phyloP scores from a whole-genome alignment of 441 rosid genomes.

The Pelargonium hybrid region DNA sequence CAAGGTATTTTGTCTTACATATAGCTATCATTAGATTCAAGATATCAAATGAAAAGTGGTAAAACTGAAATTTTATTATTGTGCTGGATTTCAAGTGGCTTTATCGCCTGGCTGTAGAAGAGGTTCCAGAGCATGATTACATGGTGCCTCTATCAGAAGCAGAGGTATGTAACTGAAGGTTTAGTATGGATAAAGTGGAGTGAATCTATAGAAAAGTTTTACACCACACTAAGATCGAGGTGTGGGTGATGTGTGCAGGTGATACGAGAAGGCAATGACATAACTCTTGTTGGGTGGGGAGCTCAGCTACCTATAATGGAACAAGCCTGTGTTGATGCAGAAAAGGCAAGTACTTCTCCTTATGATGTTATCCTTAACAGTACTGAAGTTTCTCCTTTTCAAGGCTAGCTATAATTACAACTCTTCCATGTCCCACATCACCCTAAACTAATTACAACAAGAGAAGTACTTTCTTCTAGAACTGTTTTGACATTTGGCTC shows the following conservation, averaged over 20 bases:
- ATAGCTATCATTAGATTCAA: neutral
- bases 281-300: slow-evolving; percentile 90
- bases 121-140: slow-evolving; percentile 77
- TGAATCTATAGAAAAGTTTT: slow-evolving; percentile 15
- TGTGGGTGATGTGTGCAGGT: slow-evolving; percentile 34
- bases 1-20: slow-evolving; percentile 32
- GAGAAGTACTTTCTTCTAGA: neutral
- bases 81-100: slow-evolving; percentile 56
- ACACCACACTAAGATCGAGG: too few species aligned
- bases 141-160: slow-evolving; percentile 80
- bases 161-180: slow-evolving; percentile 37
- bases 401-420: too few species aligned
- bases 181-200: slow-evolving; percentile 4
- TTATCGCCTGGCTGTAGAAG: slow-evolving; percentile 73
- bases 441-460: too few species aligned
- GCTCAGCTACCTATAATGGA: slow-evolving; percentile 79
- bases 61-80: neutral
- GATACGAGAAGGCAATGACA: slow-evolving; percentile 68
- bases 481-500: neutral
- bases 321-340: slow-evolving; percentile 68
- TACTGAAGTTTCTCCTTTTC: too few species aligned
- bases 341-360: slow-evolving; percentile 31
- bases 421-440: too few species aligned
- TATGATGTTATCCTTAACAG: neutral
- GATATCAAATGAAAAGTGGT: neutral